A percentile compares a stretch with the other conserved stretches of the same genome.
Conservation (phyloP, 2,329 filamentous ascomycete genomes). For the Aureobasidium melanogenum region DNA sequence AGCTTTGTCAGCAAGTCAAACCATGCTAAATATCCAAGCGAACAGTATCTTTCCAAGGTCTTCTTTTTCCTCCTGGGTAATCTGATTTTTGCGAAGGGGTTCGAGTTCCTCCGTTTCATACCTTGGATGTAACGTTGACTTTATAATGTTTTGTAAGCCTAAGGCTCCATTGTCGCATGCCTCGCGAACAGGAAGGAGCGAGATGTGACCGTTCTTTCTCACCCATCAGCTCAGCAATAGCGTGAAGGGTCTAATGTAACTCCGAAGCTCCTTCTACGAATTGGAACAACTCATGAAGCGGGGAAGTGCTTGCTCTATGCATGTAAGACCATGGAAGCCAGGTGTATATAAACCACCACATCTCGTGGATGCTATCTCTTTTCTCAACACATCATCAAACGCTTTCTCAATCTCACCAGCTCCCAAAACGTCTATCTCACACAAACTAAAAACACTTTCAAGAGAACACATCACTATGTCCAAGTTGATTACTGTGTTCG, state of each 20-base stretch:
- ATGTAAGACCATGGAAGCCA: not conserved
- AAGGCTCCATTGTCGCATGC: not conserved
- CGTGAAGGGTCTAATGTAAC: not conserved
- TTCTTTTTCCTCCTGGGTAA: not conserved
- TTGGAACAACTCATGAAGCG: not conserved
- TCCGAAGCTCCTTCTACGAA: not conserved
- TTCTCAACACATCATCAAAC: not conserved
- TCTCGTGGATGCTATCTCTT: not conserved
- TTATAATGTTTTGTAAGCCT: not conserved
- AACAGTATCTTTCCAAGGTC: not conserved
- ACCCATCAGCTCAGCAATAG: not conserved
- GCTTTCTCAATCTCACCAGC: not conserved
- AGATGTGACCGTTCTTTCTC: not conserved
- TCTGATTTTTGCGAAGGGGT: not conserved
- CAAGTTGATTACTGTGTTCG: slow-evolving; percentile 40
- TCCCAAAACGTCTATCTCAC: not conserved
- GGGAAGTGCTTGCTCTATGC: not conserved
- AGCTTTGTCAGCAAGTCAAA: not conserved
- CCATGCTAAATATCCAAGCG: not conserved
- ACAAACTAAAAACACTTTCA: not conserved
- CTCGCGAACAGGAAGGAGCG: not conserved
- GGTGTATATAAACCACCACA: not conserved
- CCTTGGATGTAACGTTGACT: not conserved
- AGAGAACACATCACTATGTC: not conserved
- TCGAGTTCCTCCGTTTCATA: not conserved